Percentiles rank a stretch among this genome's conserved stretches.
phyloP scores from a whole-genome alignment of 345 rosid genomes.

The Aquilaria malaccensis region DNA sequence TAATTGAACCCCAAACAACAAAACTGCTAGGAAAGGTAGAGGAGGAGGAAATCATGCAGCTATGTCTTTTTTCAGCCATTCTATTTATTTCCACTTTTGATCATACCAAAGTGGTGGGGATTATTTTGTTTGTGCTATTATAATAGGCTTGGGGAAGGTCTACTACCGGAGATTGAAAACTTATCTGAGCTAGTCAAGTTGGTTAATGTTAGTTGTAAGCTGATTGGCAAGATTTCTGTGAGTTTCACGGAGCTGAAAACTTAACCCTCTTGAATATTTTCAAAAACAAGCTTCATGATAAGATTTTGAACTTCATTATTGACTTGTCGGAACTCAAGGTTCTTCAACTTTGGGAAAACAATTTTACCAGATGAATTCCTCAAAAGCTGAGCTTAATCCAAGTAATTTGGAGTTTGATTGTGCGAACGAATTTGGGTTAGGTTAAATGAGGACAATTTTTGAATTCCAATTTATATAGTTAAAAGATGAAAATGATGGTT shows the following conservation, averaged over 20 bases:
- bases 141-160: constrained; percentile 63
- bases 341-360: constrained; percentile 75
- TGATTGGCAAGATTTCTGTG: constrained; percentile 62
- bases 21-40: no score
- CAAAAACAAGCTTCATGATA: constrained; percentile 72
- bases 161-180: constrained; percentile 55
- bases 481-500: no score
- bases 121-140: constrained; percentile 52
- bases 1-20: no score
- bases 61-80: no score
- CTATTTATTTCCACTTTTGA: no score
- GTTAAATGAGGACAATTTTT: no score
- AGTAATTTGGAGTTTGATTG: no score
- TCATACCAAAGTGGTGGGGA: no score
- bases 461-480: no score
- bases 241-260: constrained; percentile 54
- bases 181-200: constrained; percentile 36
- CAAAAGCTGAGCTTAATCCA: constrained; percentile 36
- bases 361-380: constrained; percentile 84
- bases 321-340: constrained; percentile 51
- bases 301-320: constrained; percentile 59
- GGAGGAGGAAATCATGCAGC: no score
- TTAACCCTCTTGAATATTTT: constrained; percentile 67
- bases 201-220: constrained; percentile 68
- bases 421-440: no score